phyloP scores from a whole-genome alignment of 257 asterid species.

The Solanum sejunctum region DNA sequence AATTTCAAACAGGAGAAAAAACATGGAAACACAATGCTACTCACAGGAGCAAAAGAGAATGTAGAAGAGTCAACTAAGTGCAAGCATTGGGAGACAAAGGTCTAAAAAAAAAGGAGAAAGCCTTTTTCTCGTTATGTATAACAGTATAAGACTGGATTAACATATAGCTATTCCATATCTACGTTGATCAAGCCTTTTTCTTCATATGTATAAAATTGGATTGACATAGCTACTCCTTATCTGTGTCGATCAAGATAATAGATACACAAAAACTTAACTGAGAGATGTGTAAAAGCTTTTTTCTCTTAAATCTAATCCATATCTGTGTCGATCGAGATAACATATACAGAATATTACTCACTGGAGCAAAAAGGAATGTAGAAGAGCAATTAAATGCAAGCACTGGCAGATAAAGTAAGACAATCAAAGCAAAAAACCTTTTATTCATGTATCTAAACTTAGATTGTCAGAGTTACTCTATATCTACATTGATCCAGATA shows the following conservation, averaged over 20 bases:
- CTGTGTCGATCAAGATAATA: background rate
- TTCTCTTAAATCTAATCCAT: background rate
- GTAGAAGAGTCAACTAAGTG: background rate
- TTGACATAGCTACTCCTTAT: background rate
- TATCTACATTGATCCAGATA: background rate
- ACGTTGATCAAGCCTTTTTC: background rate
- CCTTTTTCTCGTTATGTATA: background rate
- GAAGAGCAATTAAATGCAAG: background rate
- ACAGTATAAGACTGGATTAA: background rate
- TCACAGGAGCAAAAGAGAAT: background rate
- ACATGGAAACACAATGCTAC: background rate
- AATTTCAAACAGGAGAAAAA: background rate
- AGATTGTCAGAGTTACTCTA: background rate
- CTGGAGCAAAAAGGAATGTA: background rate
- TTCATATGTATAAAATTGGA: background rate
- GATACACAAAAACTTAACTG: background rate
- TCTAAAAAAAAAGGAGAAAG: background rate
- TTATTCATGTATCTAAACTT: background rate
- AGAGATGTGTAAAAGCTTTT: background rate
- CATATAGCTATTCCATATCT: background rate
- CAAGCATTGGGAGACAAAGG: background rate
- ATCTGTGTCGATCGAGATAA: background rate
- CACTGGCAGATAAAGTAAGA: background rate
- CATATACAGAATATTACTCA: background rate
- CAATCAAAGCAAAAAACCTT: background rate